phyloP scores from a whole-genome alignment of 352 stramenopile species.

The Phytophthora pseudosyringae region DNA sequence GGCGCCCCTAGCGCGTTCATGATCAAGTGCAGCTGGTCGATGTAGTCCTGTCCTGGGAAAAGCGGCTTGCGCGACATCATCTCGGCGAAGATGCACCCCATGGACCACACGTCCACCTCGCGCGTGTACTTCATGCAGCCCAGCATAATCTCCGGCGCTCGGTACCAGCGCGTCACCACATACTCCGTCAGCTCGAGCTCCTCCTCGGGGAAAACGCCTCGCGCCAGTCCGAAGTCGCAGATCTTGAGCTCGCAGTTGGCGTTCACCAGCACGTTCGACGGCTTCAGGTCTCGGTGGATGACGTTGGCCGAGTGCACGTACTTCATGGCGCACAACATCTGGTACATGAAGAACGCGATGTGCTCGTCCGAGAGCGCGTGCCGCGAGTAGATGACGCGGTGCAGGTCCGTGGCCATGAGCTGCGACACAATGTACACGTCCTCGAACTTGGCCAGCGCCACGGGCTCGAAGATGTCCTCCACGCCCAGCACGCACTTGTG shows the following conservation, averaged over 20 bases:
- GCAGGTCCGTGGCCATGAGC: constrained; percentile 91
- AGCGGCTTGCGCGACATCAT: constrained; percentile 97
- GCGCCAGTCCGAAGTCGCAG: constrained; percentile 89
- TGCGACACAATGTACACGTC: constrained; percentile 93
- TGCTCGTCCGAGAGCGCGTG: constrained; percentile 88
- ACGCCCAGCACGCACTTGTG: constrained; percentile 91
- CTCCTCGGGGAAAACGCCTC: constrained; percentile 84
- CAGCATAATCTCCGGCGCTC: constrained; percentile 85
- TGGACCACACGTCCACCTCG: constrained; percentile 94
- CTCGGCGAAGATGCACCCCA: constrained; percentile 99
- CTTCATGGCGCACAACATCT: constrained; percentile 92
- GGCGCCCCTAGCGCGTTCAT: constrained; percentile 96
- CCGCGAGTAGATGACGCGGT: constrained; percentile 90
- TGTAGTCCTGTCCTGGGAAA: constrained; percentile 96
- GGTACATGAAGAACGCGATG: constrained; percentile 92
- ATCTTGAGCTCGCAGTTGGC: constrained; percentile 92
- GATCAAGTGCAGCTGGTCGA: constrained; percentile 97
- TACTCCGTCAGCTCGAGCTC: constrained; percentile 85
- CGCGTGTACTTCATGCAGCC: constrained; percentile 89
- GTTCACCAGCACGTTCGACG: constrained; percentile 97
- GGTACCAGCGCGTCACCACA: constrained; percentile 94
- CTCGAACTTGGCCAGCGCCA: constrained; percentile 76
- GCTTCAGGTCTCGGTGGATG: constrained; percentile 97
- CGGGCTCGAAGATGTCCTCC: constrained; percentile 77
- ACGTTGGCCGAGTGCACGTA: constrained; percentile 95